Evolutionary conservation across 345 rosid genomes (phyloP).

Genomic region (Gynandropsis gynandra): DNA sequence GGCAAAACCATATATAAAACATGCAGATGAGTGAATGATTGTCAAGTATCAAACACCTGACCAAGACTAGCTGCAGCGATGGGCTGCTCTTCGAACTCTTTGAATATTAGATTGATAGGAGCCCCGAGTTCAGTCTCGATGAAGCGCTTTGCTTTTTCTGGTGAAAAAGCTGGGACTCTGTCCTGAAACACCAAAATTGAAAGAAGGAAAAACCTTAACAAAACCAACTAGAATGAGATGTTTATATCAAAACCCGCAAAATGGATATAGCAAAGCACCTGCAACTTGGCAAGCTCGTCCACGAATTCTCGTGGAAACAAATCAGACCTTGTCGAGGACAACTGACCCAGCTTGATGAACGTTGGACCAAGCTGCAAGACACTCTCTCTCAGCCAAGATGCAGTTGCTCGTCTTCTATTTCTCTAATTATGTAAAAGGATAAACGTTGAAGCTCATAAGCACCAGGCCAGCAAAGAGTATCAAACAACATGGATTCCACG

Average conservation of each 20-base stretch:
- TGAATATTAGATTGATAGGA: conserved; percentile 52
- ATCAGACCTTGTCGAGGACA: conserved; percentile 92
- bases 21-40: background rate
- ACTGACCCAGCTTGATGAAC: conserved; percentile 89
- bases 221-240: background rate
- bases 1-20: background rate
- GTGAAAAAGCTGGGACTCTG: conserved; percentile 90
- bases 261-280: conserved; percentile 38
- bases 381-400: conserved; percentile 80
- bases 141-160: conserved; percentile 66
- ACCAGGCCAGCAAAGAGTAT: conserved; percentile 5
- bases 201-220: conserved; percentile 2
- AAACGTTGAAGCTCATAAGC: conserved; percentile 16
- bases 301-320: conserved; percentile 85
- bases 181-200: conserved; percentile 42
- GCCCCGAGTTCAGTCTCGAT: conserved; percentile 77
- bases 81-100: conserved; percentile 86
- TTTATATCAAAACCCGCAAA: conserved; percentile 10
- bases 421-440: conserved; percentile 48
- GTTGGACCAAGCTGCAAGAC: conserved; percentile 97
- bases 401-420: conserved; percentile 58
- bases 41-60: conserved; percentile 59
- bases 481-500: background rate
- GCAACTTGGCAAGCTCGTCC: conserved; percentile 95
- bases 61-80: conserved; percentile 99